Base-by-base conservation (phyloP, 768 basidiomycete genomes). In the Macrolepiota dolichaula region DNA sequence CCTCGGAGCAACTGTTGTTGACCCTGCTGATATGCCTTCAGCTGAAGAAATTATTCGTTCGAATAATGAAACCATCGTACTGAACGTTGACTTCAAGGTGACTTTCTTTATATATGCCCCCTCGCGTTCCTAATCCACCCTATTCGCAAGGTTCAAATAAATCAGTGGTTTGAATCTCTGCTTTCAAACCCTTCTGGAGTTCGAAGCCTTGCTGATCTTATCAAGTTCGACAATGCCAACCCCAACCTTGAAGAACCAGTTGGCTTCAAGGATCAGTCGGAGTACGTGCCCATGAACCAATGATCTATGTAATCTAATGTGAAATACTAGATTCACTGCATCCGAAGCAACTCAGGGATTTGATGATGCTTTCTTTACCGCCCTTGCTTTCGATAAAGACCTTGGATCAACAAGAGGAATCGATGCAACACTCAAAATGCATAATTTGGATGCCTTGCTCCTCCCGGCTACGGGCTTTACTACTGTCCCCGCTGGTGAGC, bases 11-110 rank as follows among this genome's bases (percentile, higher is more conserved):
- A 78, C 80, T 0, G 74, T 89, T 3, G 76, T 88, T 6, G 87
- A 89, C 66, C 85, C 86, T 0, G 83, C 85, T 1, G 84, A 87
- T 61, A 71, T 89, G 15, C 81, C 85, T 0, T 81, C 81, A 29
- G 82, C 81, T 2, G 75, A 79, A 0, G 84, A 84, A 57, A 77
- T 85, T 10, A 65, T 76, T 19, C 62, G 64, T 2, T 81, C 81
- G 0, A 77, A 78, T 13, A 84, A 85, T 58, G 85, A 88, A 68
- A 81, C 75, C 0, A 69, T 83, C 17, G 86, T 87, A 2, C 63
- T 85, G 17, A 65, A 74, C 12, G 72, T 76, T 0, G 86, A 88
- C 63, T 84, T 88, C 72, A 88, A 86, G 77, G 86, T 81, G 53
- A 44, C 68, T 54, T 1, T 46, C 24, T 15, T 27, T 15, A 17